Base-by-base conservation (phyloP, 371 early-diverging fungal genomes). In the Mortierella sp. region DNA sequence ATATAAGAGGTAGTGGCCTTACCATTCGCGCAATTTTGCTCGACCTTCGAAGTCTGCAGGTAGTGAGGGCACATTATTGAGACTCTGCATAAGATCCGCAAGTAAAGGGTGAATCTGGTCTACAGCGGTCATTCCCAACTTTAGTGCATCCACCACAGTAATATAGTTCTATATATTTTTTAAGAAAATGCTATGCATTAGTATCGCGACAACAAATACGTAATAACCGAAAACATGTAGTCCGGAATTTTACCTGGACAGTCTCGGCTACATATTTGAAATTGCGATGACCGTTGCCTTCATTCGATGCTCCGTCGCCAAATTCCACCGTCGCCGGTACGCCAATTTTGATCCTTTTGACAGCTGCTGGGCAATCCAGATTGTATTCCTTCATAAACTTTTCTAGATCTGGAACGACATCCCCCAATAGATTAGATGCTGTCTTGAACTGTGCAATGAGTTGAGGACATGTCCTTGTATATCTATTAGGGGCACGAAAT, bases 381-480 rank as follows among this genome's bases (percentile, higher is more conserved):
- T 94, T 92, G 85, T 97, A 97, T 52, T 93, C 93, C 32, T 88
- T 86, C 89, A 95, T 92, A 72, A 97, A 98, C 48, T 86, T 86
- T 57, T 95, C 89, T 1, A 97, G 83, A 77, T 93, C 89, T 16
- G 88, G 86, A 0, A 96, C 88, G 6, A 87, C 84, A 59, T 93
- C 89, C 16, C 87, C 87, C 16, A 95, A 79, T 72, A 97, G 88
- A 65, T 94, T 96, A 62, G 94, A 82, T 0, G 96, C 95, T 15
- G 98, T 95, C 79, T 95, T 97, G 86, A 93, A 97, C 73, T 98
- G 97, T 4, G 95, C 91, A 67, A 98, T 95, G 32, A 98, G 88
- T 75, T 96, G 94, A 33, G 89, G 85, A 84, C 98, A 97, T 41
- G 93, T 94, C 10, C 94, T 91, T 40, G 97, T 96, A 83, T 98